Conservation (phyloP, 345 rosid genomes). For the Eucalyptus cloeziana region DNA sequence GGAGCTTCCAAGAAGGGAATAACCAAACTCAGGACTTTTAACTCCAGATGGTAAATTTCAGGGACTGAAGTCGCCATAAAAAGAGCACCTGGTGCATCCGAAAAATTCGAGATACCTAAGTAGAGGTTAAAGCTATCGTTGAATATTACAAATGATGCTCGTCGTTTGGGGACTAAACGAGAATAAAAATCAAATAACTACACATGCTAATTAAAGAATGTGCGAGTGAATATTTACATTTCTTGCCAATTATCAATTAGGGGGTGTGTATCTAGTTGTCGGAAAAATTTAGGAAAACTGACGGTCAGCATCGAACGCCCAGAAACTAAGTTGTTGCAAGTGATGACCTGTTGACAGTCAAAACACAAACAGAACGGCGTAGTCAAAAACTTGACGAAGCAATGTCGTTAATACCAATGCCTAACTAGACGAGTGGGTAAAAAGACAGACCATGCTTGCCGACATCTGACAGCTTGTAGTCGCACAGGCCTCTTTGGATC, state of each 20-base stretch:
- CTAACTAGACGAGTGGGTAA: not conserved
- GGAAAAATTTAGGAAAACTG: not conserved
- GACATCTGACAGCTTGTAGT: constrained; percentile 68
- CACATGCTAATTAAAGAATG: not conserved
- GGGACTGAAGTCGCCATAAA: not conserved
- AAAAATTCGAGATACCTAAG: not conserved
- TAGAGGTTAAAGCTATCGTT: not conserved
- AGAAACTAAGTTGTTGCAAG: not conserved
- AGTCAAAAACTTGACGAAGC: not conserved
- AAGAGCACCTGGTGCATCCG: not conserved
- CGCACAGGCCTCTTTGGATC: constrained; percentile 86
- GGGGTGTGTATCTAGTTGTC: not conserved
- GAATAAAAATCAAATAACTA: not conserved
- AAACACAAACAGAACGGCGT: not conserved
- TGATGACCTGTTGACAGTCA: not conserved
- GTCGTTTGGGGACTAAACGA: not conserved
- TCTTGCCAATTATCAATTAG: not conserved
- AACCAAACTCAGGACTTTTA: not conserved
- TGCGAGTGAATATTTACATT: not conserved
- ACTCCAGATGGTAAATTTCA: not conserved
- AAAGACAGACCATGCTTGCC: constrained; percentile 57
- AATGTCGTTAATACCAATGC: not conserved
- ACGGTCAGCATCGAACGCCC: not conserved
- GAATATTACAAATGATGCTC: not conserved
- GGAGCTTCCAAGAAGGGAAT: not conserved